Percentiles rank a stretch among this genome's conserved stretches.
Evolutionary conservation across 2,329 filamentous ascomycete genomes (phyloP).

Genomic region (Neonectria faginata): DNA sequence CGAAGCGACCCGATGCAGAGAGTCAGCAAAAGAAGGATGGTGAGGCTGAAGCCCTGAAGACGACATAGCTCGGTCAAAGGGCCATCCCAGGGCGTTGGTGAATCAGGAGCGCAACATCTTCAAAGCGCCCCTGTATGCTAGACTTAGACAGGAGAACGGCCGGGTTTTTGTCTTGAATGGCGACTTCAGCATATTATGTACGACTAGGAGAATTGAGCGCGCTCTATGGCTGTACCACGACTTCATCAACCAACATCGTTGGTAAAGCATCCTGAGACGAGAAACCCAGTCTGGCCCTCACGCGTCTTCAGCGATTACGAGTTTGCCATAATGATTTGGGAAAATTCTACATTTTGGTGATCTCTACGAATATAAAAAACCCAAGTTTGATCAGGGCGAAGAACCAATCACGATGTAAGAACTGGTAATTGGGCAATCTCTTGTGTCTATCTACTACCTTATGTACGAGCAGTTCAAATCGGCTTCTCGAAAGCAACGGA

Average conservation of each 20-base stretch:
- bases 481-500: slow-evolving; percentile 1
- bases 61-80: slow-evolving; percentile 16
- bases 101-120: neutral
- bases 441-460: neutral
- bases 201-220: neutral
- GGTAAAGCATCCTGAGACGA: slow-evolving; percentile 6
- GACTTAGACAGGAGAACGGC: neutral
- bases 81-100: no score
- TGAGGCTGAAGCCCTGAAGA: slow-evolving; percentile 28
- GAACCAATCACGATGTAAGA: neutral
- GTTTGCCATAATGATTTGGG: slow-evolving; percentile 16
- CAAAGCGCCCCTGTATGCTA: neutral
- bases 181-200: neutral
- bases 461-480: neutral
- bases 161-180: neutral
- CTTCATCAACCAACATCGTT: neutral
- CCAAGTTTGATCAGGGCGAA: no score
- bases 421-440: neutral
- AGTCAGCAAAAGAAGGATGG: slow-evolving; percentile 47
- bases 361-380: neutral
- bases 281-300: slow-evolving; percentile 14
- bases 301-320: slow-evolving; percentile 32
- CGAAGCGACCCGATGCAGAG: slow-evolving; percentile 65
- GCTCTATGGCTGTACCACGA: neutral
- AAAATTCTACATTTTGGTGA: neutral